These are phyloP conservation scores for Capronia americana DNA, from an alignment of 2,329 filamentous ascomycete species.

Conservation along the genomic window DNA sequence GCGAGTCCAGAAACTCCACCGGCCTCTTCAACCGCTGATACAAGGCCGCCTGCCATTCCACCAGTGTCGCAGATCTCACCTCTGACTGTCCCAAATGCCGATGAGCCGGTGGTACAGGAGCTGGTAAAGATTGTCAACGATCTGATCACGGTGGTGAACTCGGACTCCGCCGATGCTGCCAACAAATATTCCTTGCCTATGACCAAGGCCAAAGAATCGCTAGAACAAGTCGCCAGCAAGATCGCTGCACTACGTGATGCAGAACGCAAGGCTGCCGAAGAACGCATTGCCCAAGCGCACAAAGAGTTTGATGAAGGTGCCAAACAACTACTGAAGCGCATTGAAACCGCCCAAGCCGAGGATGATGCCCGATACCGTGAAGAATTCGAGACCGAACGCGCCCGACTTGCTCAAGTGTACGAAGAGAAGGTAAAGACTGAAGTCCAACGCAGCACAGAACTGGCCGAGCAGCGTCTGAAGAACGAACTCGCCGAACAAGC, in stretches of 20 bases:
- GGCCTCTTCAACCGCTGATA: conserved; percentile 35
- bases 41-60: conserved; percentile 48
- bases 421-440: conserved; percentile 79
- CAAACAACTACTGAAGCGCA: conserved; percentile 82
- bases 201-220: conserved; percentile 81
- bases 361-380: conserved; percentile 84
- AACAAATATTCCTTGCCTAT: conserved; percentile 80
- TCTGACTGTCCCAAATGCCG: conserved; percentile 74
- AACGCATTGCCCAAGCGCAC: conserved; percentile 73
- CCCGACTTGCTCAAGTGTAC: conserved; percentile 77
- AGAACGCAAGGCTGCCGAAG: conserved; percentile 73
- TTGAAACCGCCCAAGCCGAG: conserved; percentile 79
- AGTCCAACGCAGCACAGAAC: conserved; percentile 76
- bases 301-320: conserved; percentile 86
- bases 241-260: conserved; percentile 75
- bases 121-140: conserved; percentile 95
- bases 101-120: conserved; percentile 88
- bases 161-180: conserved; percentile 67
- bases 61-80: conserved; percentile 75
- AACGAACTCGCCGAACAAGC: conserved; percentile 92
- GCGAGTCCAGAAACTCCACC: conserved; percentile 40
- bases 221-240: conserved; percentile 77
- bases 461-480: conserved; percentile 80
- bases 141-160: conserved; percentile 91
- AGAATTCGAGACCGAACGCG: conserved; percentile 87